Evolutionary conservation across 116 monocot genomes (phyloP), one percentile per base, ranked within the genome.

Genomic region (Posidonia oceanica): DNA sequence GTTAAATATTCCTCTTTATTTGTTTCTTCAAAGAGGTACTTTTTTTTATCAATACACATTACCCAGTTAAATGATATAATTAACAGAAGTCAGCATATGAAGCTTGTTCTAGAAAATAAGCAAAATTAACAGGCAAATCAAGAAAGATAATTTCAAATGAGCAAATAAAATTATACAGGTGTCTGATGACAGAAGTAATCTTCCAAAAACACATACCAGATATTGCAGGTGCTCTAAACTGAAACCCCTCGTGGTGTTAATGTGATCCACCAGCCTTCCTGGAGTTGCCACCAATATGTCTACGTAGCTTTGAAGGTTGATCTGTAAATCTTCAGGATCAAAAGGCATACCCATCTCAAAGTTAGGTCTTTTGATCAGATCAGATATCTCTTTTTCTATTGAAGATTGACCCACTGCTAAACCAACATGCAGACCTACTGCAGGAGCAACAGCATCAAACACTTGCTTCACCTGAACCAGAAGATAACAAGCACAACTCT

Each of bases 251-350:
- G 97, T 98, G 64, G 77, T 87, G 55, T 83, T 85, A 66, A 90
- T 86, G 73, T 98, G 97, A 72, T 98, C 97, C 84, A 98, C 87
- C 63, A 98, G 76, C 73, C 93, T 92, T 71, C 97, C 97, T 61
- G 97, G 97, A 64, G 97, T 98, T 42, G 93, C 93, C 58, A 98
- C 87, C 68, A 98, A 70, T 77, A 98, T 98, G 77, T 98, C 97
- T 13, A 98, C 93, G 71, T 81, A 55, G 82, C 77, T 84, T 75
- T 84, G 73, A 12, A 75, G 69, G 59, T 84, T 77, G 54, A 71
- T 55, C 54, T 66, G 79, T 39, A 66, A 18, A 60, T 75, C 78
- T 63, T 98, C 82, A 63, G 85, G 82, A 85, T 98, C 90, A 73
- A 84, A 75, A 67, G 69, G 51, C 69, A 89, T 73, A 70, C 71